These are phyloP conservation scores for Cercospora canescens DNA, from an alignment of 2,329 filamentous ascomycete genomes.

Conservation along the genomic window DNA sequence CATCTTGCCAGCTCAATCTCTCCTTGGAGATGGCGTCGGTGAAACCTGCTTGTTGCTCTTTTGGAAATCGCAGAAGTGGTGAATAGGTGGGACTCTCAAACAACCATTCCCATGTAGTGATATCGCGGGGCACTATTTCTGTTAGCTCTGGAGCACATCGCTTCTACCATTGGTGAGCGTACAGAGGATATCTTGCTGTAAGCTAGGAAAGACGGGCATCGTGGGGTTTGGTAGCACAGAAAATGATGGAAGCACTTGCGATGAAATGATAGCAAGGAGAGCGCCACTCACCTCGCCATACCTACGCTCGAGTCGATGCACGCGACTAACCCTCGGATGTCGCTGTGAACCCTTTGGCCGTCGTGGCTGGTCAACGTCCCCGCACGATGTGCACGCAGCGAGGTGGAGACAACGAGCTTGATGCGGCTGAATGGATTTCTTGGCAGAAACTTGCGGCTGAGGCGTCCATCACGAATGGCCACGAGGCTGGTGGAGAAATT, in stretches of 20 bases:
- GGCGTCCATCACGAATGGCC: background rate
- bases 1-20: slow-evolving; percentile 57
- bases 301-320: background rate
- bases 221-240: background rate
- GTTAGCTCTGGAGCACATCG: slow-evolving; percentile 1
- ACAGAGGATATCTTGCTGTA: slow-evolving; percentile 29
- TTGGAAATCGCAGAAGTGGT: slow-evolving; percentile 44
- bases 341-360: slow-evolving; percentile 1
- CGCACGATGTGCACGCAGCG: background rate
- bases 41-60: slow-evolving; percentile 51
- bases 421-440: slow-evolving; percentile 1
- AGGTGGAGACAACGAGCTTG: background rate
- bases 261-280: background rate
- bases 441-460: background rate
- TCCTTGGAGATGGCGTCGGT: slow-evolving; percentile 61
- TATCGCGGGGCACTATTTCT: slow-evolving; percentile 52
- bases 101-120: slow-evolving; percentile 63
- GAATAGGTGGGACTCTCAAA: slow-evolving; percentile 57
- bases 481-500: background rate
- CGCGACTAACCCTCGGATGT: slow-evolving; percentile 9
- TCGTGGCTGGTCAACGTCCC: background rate
- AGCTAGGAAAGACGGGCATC: slow-evolving; percentile 25
- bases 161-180: background rate
- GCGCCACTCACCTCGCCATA: background rate
- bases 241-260: background rate